Conservation (phyloP, 768 basidiomycete species). For the Pleurotus ostreatus region DNA sequence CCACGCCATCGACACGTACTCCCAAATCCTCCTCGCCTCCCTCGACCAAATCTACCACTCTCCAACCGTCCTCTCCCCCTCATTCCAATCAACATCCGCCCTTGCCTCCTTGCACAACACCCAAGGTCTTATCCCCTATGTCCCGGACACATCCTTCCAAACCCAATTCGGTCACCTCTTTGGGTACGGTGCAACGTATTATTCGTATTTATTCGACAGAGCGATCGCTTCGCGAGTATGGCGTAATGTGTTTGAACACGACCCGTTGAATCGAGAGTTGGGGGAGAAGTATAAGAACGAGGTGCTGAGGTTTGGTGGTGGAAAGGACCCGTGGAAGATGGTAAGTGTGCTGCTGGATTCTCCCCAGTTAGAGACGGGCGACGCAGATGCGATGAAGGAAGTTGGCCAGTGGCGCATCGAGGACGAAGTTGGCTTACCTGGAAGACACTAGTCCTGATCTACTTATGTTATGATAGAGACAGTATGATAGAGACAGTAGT, state of each 20-base stretch:
- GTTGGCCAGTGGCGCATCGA: slow-evolving; percentile 90
- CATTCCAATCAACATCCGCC: slow-evolving; percentile 72
- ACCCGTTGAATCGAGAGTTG: slow-evolving; percentile 65
- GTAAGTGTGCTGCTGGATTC: slow-evolving; percentile 64
- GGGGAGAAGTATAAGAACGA: slow-evolving; percentile 83
- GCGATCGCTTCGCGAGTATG: slow-evolving; percentile 95
- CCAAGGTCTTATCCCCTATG: slow-evolving; percentile 79
- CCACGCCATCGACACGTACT: slow-evolving; percentile 82
- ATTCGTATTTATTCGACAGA: slow-evolving; percentile 94
- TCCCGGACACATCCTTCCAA: slow-evolving; percentile 86
- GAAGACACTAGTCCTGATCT: slow-evolving; percentile 44
- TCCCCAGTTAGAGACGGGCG: slow-evolving; percentile 66
- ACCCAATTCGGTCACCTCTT: slow-evolving; percentile 95
- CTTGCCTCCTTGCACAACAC: slow-evolving; percentile 59
- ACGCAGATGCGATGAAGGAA: slow-evolving; percentile 79
- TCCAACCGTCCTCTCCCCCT: slow-evolving; percentile 41
- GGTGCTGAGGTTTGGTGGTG: slow-evolving; percentile 80
- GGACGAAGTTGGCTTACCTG: slow-evolving; percentile 59
- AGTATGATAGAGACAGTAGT: too few relatives aligned
- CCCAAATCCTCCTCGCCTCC: slow-evolving; percentile 84
- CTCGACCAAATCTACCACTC: slow-evolving; percentile 93
- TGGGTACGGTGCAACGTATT: slow-evolving; percentile 97
- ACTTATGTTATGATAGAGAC: too few relatives aligned
- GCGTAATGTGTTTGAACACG: slow-evolving; percentile 61
- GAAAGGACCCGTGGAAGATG: slow-evolving; percentile 93